Conservation (phyloP, 2,329 filamentous ascomycete species). For the Pseudogymnoascus sp. region DNA sequence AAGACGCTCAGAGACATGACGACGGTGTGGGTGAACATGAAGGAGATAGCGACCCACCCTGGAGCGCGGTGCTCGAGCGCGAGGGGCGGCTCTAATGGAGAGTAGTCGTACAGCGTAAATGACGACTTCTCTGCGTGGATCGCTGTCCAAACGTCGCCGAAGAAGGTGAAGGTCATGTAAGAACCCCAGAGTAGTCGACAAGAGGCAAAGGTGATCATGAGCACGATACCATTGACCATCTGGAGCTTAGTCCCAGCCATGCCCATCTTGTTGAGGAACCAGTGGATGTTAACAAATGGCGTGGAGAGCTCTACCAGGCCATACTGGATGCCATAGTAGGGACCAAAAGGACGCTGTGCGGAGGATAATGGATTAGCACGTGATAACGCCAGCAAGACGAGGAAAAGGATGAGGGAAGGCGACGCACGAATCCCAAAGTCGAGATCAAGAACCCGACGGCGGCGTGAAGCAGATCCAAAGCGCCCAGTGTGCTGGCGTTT, state of each 20-base stretch:
- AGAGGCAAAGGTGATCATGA: constrained; percentile 65
- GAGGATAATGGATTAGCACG: constrained; percentile 9
- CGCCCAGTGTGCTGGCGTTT: constrained; percentile 63
- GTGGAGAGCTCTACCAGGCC: constrained; percentile 80
- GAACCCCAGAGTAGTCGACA: constrained; percentile 72
- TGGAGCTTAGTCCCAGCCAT: constrained; percentile 67
- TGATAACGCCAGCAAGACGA: not conserved
- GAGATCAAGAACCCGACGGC: constrained; percentile 47
- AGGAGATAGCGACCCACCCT: constrained; percentile 59
- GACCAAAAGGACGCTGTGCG: constrained; percentile 65
- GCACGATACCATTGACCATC: constrained; percentile 67
- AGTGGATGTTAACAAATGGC: constrained; percentile 78
- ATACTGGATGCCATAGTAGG: constrained; percentile 71
- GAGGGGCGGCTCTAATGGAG: constrained; percentile 34
- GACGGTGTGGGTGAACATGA: constrained; percentile 60
- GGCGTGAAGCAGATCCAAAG: constrained; percentile 65
- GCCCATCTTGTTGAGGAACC: constrained; percentile 78
- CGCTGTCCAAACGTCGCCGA: constrained; percentile 53
- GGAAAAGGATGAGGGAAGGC: not conserved
- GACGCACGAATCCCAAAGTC: constrained; percentile 66
- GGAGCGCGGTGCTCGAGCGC: constrained; percentile 23
- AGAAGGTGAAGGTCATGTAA: constrained; percentile 59
- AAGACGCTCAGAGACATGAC: constrained; percentile 71
- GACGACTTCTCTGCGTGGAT: constrained; percentile 32
- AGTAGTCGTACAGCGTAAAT: constrained; percentile 36